Conservation (phyloP, 1,284 basidiomycete genomes). For the Sphagnurus paluster region DNA sequence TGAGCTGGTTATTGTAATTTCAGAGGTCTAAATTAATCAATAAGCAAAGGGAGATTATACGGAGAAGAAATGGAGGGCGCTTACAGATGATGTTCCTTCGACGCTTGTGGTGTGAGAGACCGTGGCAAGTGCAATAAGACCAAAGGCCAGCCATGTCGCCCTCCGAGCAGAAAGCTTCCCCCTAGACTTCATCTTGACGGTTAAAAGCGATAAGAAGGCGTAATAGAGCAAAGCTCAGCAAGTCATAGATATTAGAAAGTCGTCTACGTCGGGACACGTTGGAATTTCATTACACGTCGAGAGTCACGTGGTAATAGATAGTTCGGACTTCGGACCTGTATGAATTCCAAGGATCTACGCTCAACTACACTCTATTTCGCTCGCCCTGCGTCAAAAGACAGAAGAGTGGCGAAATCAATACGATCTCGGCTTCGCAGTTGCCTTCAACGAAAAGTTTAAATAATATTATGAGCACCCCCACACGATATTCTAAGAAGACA, state of each 20-base stretch:
- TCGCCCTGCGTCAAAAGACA: background rate
- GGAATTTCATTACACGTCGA: conserved; percentile 26
- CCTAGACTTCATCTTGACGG: conserved; percentile 26
- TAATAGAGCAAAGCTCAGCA: conserved; percentile 8
- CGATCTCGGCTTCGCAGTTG: no score
- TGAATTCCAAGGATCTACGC: no score
- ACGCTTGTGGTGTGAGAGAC: conserved; percentile 31
- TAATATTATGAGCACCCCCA: no score
- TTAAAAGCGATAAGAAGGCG: background rate
- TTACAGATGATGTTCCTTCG: conserved; percentile 23
- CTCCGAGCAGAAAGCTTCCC: conserved; percentile 48
- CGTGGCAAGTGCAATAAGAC: conserved; percentile 48
- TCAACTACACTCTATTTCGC: background rate
- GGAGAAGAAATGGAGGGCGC: conserved; percentile 1
- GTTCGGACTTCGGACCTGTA: no score
- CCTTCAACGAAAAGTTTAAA: background rate
- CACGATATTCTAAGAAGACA: background rate
- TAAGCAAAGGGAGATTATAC: conserved; percentile 3
- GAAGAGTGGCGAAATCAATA: no score
- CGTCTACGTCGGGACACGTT: conserved; percentile 11
- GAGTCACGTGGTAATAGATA: conserved; percentile 33
- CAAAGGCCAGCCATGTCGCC: conserved; percentile 61
- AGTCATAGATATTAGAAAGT: conserved; percentile 10
- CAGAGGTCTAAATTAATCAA: conserved; percentile 6
- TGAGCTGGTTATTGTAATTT: conserved; percentile 1